Base-by-base conservation (phyloP, 73 alveolate genomes). In the Paramecium primaurelia region DNA sequence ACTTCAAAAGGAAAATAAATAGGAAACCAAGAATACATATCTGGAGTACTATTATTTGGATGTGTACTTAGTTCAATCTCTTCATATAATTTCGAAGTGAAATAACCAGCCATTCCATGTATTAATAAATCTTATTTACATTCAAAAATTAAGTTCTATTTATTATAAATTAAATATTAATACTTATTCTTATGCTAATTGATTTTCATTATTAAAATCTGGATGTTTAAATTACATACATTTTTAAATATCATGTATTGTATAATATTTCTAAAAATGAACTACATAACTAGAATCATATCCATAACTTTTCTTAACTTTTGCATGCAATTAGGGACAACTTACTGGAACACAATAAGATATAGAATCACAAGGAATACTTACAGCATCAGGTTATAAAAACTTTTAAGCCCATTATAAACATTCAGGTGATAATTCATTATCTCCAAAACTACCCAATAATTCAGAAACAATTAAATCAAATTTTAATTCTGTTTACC, bases 401-500 rank as follows among this genome's bases (percentile, higher is more conserved):
- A 84, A 94, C 59, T 88, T 58, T 71, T 92, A 91, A 38, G 97
- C 96, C 45, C 99, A 97, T 30, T 87, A 93, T 34, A 97, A 93
- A 77, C 99, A 98, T 86, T 97, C 99, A 16, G 99, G 99, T 71
- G 96, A 88, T 18, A 96, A 95, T 93, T 98, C 99, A 92, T 98
- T 98, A 93, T 98, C 99, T 44, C 99, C 99, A 88, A 98, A 98
- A 92, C 98, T 93, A 42, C 99, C 99, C 22, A 98, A 92, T 75
- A 98, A 93, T 94, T 98, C 99, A 18, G 96, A 71, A 47, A 98
- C 97, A 58, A 97, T 87, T 40, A 98, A 92, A 77, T 98, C 99
- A 25, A 98, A 98, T 85, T 96, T 77, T 9, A 36, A 71, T 3
- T 47, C 68, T 3, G 95, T 88, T 34, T 93, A 95, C 64, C 93